A percentile compares a stretch with the other conserved stretches of the same genome.
These are phyloP conservation scores for Aquilaria malaccensis DNA, from an alignment of 345 rosid species.

Conservation along the genomic window DNA sequence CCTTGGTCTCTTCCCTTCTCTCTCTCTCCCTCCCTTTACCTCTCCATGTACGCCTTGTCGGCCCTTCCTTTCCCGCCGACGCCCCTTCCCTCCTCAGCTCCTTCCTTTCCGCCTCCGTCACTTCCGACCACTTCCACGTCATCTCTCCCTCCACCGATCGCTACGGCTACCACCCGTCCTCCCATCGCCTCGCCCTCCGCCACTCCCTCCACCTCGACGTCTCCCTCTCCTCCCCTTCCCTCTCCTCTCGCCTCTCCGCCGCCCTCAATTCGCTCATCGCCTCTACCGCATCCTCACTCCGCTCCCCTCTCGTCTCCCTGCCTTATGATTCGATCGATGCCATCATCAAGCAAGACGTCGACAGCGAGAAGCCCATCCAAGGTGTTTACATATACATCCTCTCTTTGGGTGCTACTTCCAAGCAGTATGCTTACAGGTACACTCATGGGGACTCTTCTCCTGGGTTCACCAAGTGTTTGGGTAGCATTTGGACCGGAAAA, in stretches of 20 bases:
- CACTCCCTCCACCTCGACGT: slow-evolving; percentile 49
- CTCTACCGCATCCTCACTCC: slow-evolving; percentile 43
- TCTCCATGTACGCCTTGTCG: slow-evolving; percentile 57
- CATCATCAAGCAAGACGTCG: slow-evolving; percentile 52
- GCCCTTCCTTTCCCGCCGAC: slow-evolving; percentile 46
- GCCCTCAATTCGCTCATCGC: slow-evolving; percentile 44
- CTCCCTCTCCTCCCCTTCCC: slow-evolving; percentile 31
- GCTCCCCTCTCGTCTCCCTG: slow-evolving; percentile 53
- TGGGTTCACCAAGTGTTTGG: slow-evolving; percentile 73
- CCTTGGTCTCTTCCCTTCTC: slow-evolving; percentile 37
- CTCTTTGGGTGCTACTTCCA: slow-evolving; percentile 46
- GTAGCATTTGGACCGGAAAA: slow-evolving; percentile 84
- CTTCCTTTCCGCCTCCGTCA: slow-evolving; percentile 34
- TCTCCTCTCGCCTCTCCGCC: slow-evolving; percentile 41
- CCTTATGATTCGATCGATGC: slow-evolving; percentile 45
- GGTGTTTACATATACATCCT: slow-evolving; percentile 75
- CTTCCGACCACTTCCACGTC: slow-evolving; percentile 29
- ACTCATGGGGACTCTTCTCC: slow-evolving; percentile 73
- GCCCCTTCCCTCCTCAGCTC: slow-evolving; percentile 38
- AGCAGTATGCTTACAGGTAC: slow-evolving; percentile 65
- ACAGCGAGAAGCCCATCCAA: slow-evolving; percentile 53
- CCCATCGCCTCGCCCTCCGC: slow-evolving; percentile 33
- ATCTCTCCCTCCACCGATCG: slow-evolving; percentile 35
- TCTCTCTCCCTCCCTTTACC: slow-evolving; percentile 48
- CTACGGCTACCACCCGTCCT: slow-evolving; percentile 21